Conservation (phyloP, 805 yeast genomes). For the Grigorovia jiainica region DNA sequence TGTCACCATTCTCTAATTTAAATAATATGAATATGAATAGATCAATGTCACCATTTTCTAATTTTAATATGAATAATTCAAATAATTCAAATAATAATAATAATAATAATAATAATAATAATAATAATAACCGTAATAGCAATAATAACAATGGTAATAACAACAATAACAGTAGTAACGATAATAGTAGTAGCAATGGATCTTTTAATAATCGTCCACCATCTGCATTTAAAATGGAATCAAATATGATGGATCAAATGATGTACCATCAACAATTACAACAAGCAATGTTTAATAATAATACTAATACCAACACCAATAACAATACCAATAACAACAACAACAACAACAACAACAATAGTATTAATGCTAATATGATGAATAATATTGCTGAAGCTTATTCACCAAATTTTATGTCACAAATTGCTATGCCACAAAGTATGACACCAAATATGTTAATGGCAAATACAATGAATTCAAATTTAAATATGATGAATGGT, state of each 20-base stretch:
- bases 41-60: too few relatives aligned
- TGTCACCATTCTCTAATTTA: too few relatives aligned
- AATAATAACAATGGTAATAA: background rate
- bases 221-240: too few relatives aligned
- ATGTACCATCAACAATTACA: too few relatives aligned
- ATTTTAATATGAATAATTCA: background rate
- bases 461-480: background rate
- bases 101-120: background rate
- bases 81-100: background rate
- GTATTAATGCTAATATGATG: background rate
- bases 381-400: background rate
- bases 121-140: background rate
- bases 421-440: background rate
- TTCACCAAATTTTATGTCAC: background rate
- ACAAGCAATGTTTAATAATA: too few relatives aligned
- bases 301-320: too few relatives aligned
- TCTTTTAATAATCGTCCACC: too few relatives aligned
- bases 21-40: too few relatives aligned
- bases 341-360: background rate
- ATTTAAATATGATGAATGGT: background rate
- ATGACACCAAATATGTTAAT: background rate
- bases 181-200: background rate
- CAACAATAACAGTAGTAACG: background rate
- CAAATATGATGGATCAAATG: too few relatives aligned
- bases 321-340: background rate